A percentile compares a stretch with the other conserved stretches of the same genome.
Conservation (phyloP, 1,284 basidiomycete genomes). For the Caloboletus firmus region DNA sequence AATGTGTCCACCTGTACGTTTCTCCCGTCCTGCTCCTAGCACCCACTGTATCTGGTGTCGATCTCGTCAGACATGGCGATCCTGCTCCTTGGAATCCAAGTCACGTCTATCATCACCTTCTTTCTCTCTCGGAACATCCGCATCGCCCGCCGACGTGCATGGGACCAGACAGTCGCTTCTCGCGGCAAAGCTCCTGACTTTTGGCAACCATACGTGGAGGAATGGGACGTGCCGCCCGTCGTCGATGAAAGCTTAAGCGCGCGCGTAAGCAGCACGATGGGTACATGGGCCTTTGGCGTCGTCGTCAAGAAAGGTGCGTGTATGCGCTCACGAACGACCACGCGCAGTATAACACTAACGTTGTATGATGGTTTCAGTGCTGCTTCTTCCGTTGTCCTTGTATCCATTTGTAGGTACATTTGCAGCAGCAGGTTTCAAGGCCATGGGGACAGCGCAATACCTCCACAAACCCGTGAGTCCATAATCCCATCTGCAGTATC, state of each 20-base stretch:
- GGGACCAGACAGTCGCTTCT: slow-evolving; percentile 76
- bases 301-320: slow-evolving; percentile 50
- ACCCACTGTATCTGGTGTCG: background rate
- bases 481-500: background rate
- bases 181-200: slow-evolving; percentile 80
- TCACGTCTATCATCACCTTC: slow-evolving; percentile 72
- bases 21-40: background rate
- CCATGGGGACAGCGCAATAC: slow-evolving; percentile 65
- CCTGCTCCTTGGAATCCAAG: slow-evolving; percentile 69
- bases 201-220: slow-evolving; percentile 86
- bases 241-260: slow-evolving; percentile 34
- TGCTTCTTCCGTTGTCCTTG: slow-evolving; percentile 68
- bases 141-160: slow-evolving; percentile 75
- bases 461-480: slow-evolving; percentile 65
- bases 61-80: slow-evolving; percentile 64
- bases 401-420: slow-evolving; percentile 71
- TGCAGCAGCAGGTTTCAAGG: slow-evolving; percentile 65
- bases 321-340: background rate
- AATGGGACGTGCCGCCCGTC: slow-evolving; percentile 74
- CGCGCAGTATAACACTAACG: background rate
- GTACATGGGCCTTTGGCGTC: slow-evolving; percentile 50
- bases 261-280: slow-evolving; percentile 44
- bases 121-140: slow-evolving; percentile 79
- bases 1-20: slow-evolving; percentile 63
- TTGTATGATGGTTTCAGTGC: slow-evolving; percentile 42